Evolutionary conservation across 2,329 filamentous ascomycete species (phyloP).

Genomic region (Diaporthe aspalathi): DNA sequence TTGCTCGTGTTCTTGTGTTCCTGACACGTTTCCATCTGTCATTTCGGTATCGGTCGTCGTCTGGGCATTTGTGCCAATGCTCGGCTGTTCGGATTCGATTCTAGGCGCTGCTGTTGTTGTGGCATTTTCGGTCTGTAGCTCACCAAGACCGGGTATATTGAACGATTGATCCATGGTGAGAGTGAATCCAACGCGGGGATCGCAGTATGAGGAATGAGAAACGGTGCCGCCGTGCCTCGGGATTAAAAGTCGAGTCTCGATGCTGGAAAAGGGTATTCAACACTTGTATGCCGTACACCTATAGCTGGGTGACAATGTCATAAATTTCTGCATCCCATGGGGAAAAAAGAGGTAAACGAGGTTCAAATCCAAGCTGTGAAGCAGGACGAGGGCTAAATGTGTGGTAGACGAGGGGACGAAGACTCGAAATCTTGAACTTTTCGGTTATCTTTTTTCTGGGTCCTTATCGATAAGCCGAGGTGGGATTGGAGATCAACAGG

Average conservation of each 20-base stretch:
- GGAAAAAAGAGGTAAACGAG: neutral
- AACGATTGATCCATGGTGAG: slow-evolving; percentile 37
- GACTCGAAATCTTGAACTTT: slow-evolving; percentile 21
- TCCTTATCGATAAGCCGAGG: slow-evolving; percentile 24
- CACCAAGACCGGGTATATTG: slow-evolving; percentile 48
- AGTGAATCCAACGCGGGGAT: neutral
- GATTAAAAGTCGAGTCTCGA: neutral
- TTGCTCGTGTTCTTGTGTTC: neutral
- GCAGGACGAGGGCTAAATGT: neutral
- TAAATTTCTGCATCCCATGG: neutral
- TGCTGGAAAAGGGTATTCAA: neutral
- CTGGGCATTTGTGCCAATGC: slow-evolving; percentile 35
- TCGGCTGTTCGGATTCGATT: slow-evolving; percentile 41
- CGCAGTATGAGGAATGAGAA: neutral
- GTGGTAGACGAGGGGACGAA: slow-evolving; percentile 3
- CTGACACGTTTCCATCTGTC: neutral
- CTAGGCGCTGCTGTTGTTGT: slow-evolving; percentile 41
- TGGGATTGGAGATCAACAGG: neutral
- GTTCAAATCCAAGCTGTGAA: neutral
- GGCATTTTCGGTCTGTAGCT: slow-evolving; percentile 43
- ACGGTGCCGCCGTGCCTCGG: neutral
- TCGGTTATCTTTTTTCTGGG: slow-evolving; percentile 29
- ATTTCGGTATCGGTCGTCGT: slow-evolving; percentile 19
- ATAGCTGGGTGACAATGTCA: neutral
- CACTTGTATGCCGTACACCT: neutral